A percentile compares a stretch with the other conserved stretches of the same genome.
These are phyloP conservation scores for Eucalyptus cladocalyx DNA, from an alignment of 345 rosid species.

Conservation along the genomic window DNA sequence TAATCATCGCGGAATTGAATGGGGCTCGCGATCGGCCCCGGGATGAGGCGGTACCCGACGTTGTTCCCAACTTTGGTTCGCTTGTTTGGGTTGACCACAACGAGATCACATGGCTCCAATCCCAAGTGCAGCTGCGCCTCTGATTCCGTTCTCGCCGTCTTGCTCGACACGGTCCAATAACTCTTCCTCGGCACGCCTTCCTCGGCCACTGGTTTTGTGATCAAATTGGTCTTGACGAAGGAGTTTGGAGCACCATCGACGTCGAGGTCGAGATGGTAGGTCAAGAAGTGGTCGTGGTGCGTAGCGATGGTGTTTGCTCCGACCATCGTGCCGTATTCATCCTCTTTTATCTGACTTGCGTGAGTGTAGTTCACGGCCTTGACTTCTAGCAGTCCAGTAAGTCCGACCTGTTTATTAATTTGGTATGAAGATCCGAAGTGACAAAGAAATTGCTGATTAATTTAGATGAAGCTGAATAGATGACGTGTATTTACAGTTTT, in stretches of 20 bases:
- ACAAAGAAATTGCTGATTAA: not conserved
- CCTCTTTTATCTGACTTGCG: slow-evolving; percentile 17
- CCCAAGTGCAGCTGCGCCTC: slow-evolving; percentile 47
- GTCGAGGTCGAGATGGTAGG: slow-evolving; percentile 68
- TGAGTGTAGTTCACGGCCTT: slow-evolving; percentile 39
- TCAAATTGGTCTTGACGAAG: slow-evolving; percentile 35
- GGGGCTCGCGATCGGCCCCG: slow-evolving; percentile 32
- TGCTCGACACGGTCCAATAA: slow-evolving; percentile 53
- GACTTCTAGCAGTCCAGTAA: slow-evolving; percentile 48
- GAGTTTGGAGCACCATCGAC: slow-evolving; percentile 60
- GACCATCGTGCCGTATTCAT: slow-evolving; percentile 41
- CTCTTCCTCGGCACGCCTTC: slow-evolving; percentile 40
- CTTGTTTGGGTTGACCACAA: slow-evolving; percentile 42
- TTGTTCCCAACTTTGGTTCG: slow-evolving; percentile 47
- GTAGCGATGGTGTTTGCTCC: slow-evolving; percentile 55
- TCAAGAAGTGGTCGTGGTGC: slow-evolving; percentile 70
- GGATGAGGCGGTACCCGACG: slow-evolving; percentile 57
- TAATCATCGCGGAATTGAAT: slow-evolving; percentile 44
- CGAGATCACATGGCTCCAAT: slow-evolving; percentile 33
- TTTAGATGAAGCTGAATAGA: not conserved
- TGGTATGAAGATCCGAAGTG: not conserved
- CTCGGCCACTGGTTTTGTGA: slow-evolving; percentile 12
- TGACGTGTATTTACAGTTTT: not conserved
- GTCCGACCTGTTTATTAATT: slow-evolving; percentile 23
- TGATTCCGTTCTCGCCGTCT: slow-evolving; percentile 48